Evolutionary conservation across 495 filamentous ascomycete species (phyloP), one percentile per base, ranked within the genome.

Genomic region (Xylaria acuta): DNA sequence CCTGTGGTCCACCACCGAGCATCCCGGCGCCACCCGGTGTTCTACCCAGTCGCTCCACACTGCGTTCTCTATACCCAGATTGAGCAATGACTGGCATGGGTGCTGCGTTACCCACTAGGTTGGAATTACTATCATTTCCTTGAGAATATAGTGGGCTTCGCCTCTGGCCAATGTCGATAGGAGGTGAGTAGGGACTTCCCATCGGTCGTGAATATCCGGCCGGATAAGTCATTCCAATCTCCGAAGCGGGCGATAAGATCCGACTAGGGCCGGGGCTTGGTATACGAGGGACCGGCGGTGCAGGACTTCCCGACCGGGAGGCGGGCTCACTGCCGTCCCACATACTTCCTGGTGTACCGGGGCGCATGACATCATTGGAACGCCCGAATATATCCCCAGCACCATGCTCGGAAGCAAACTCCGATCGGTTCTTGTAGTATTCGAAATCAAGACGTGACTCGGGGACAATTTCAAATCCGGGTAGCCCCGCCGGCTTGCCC

Each of bases 381-480:
- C 86, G 87, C 43, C 92, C 92, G 75, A 91, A 95, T 20, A 95
- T 86, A 58, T 88, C 87, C 32, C 92, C 91, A 12, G 93, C 95
- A 25, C 94, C 94, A 75, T 93, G 91, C 59, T 97, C 94, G 11
- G 93, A 92, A 1, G 89, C 89, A 84, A 99, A 99, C 73, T 98
- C 95, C 18, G 90, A 87, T 0, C 94, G 89, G 75, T 96, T 88
- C 81, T 97, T 98, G 86, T 89, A 98, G 81, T 94, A 94, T 62
- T 90, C 89, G 77, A 98, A 98, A 76, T 99, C 95, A 73, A 98
- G 92, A n/a, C 94, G 90, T 64, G 87, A 88, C 76, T 98, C 96
- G 0, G 92, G 89, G 4, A 99, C 95, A 67, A 98, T 88, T 80
- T 98, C 95, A 82, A 98, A 98, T 11, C 88, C 88, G 0, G 86